Base-by-base conservation (phyloP, 495 filamentous ascomycete genomes). In the Penicillium silybi region DNA sequence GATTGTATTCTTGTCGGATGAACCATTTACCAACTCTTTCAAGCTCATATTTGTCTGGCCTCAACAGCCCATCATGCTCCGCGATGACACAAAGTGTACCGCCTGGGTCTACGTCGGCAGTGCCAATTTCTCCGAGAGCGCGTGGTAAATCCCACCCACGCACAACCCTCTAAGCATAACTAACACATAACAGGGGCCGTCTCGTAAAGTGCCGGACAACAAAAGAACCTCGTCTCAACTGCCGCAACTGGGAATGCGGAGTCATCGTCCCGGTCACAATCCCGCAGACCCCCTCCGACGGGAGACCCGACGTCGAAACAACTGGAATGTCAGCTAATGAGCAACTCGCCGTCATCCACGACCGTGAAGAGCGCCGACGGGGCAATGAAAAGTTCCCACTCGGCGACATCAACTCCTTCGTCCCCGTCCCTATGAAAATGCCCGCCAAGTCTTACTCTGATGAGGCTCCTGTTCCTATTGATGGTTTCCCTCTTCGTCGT, bases 191-290 rank as follows among this genome's bases (percentile, higher is more conserved):
- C 32, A 85, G 82, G 88, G 90, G 90, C 1, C 85, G 83, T 23
- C 69, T 95, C 2, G 77, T 82, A 35, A 81, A 84, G 46, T 88
- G 92, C 44, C 80, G 77, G 29, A 62, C 53, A 1, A 86, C 78
- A 0, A 84, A 85, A 43, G 53, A 71, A 18, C 79, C 81, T 0
- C 96, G 91, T 57, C 67, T 97, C 17, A 93, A 84, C 50, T 90
- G 87, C 62, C 83, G 88, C 11, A 98, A 97, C 66, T 98, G 93
- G 93, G 93, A 98, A 68, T 97, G 90, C 56, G 93, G 93, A 3
- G 90, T 98, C 0, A 22, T 98, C 2, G 54, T 96, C 10, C 84
- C 81, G 0, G 46, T 73, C 6, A 62, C 43, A 9, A 34, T 15
- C 17, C 5, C 42, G 16, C 18, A 46, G 17, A 19, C 26, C 15